Evolutionary conservation across 108 stramenopile species (phyloP), one percentile per base, ranked within the genome.

Genomic region (Skeletonema marinoi): DNA sequence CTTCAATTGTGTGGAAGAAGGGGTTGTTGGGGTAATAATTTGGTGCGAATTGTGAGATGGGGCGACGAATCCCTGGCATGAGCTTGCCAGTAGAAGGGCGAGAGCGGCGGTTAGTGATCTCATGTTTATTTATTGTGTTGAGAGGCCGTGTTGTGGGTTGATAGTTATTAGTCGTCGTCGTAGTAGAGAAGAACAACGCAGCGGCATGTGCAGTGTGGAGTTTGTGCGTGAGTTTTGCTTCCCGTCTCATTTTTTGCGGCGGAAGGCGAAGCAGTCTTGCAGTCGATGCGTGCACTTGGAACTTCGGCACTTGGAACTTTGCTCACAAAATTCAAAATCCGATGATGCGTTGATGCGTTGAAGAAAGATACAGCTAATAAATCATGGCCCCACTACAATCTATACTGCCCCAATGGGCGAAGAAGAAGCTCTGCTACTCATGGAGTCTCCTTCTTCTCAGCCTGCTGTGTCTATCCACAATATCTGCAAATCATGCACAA

Each of bases 71-170:
- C 70, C 41, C 16, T 44, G 70, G 50, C 76, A 72, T 1, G 66
- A 65, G 30, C 60, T 73, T 41, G 71, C 65, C 42, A 72, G 41
- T 2, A 79, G 62, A 19, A 65, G 41, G 13, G 66, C 14, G 31
- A 79, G 65, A 16, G 78, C 65, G 7, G 71, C 44, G 7, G 65
- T 42, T n/a, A 78, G 35, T 25, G 74, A 63, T 60, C 68, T 78
- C 77, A 78, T 77, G 54, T 6, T 76, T 16, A 4, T 4, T 30
- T 12, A 41, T 42, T 41, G 10, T 41, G 14, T 36, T 63, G 33
- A 14, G 65, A 38, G 16, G 65, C 35, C 25, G 0, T 9, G 44
- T 16, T 42, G 41, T 42, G 44, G 44, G 44, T 46, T n/a, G 44
- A n/a, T 46, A 46, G 16, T n/a, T 46, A 46, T 46, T 36, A 6